phyloP scores from a whole-genome alignment of 805 yeast species.

The Pichia thaimueangensis region DNA sequence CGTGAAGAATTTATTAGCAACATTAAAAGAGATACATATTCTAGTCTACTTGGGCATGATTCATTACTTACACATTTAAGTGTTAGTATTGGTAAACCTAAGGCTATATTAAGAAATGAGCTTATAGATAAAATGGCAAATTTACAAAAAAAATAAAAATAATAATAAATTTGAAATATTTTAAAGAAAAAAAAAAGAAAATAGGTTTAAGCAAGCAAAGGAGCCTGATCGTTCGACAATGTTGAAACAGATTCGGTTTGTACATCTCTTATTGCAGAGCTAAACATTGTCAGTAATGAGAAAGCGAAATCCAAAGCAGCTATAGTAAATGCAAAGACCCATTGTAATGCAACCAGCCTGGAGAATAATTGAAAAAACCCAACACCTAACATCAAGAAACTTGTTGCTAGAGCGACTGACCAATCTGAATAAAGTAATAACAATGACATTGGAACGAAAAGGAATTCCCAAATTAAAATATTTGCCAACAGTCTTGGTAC shows the following conservation, averaged over 20 bases:
- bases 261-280: conserved; percentile 20
- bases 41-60: conserved; percentile 56
- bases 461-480: conserved; percentile 70
- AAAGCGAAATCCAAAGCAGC: conserved; percentile 49
- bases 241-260: conserved; percentile 5
- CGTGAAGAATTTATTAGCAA: conserved; percentile 64
- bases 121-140: conserved; percentile 36
- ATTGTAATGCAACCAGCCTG: conserved; percentile 70
- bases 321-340: conserved; percentile 76
- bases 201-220: conserved; percentile 21
- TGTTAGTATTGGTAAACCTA: conserved; percentile 44
- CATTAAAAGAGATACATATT: conserved; percentile 59
- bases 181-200: neutral
- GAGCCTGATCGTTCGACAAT: conserved; percentile 30
- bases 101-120: conserved; percentile 25
- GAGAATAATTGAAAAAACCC: conserved; percentile 66
- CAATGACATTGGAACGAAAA: conserved; percentile 55
- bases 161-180: neutral
- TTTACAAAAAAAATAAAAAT: conserved; percentile 6
- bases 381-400: conserved; percentile 56
- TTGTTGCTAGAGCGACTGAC: conserved; percentile 55
- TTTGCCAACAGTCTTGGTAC: conserved; percentile 65
- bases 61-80: conserved; percentile 48
- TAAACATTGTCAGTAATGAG: conserved; percentile 42
- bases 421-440: conserved; percentile 61